A percentile compares a stretch with the other conserved stretches of the same genome.
phyloP scores from a whole-genome alignment of 1,284 basidiomycete genomes.

The Trametes pubescens region DNA sequence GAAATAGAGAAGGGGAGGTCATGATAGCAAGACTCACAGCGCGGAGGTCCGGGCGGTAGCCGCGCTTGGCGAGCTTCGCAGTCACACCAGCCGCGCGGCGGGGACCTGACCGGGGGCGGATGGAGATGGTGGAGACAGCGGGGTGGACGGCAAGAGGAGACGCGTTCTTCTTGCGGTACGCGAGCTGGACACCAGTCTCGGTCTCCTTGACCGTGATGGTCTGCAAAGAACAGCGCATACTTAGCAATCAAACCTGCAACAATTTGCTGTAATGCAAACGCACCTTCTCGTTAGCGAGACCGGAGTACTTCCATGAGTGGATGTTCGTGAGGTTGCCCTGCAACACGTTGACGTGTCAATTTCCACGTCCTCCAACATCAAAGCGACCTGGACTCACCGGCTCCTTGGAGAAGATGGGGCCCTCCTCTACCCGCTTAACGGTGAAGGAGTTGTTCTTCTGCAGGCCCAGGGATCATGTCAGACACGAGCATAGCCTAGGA shows the following conservation, averaged over 20 bases:
- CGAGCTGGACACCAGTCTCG: conserved; percentile 69
- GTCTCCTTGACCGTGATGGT: conserved; percentile 73
- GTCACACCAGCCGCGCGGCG: conserved; percentile 81
- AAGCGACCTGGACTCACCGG: conserved; percentile 61
- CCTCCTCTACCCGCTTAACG: conserved; percentile 77
- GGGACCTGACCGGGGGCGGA: conserved; percentile 77
- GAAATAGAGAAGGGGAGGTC: not conserved
- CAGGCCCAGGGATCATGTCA: conserved; percentile 17
- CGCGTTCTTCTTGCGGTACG: conserved; percentile 74
- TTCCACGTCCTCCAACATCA: not conserved
- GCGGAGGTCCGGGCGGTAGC: conserved; percentile 87
- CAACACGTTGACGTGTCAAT: not conserved
- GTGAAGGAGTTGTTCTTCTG: conserved; percentile 88
- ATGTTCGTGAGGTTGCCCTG: conserved; percentile 88
- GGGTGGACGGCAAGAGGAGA: conserved; percentile 61
- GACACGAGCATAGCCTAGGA: conserved; percentile 6
- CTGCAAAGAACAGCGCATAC: conserved; percentile 45
- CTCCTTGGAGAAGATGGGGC: conserved; percentile 85
- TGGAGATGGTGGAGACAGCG: conserved; percentile 57
- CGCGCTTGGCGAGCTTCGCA: conserved; percentile 71
- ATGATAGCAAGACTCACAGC: conserved; percentile 61
- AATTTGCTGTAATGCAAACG: not conserved
- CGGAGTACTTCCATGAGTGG: conserved; percentile 91
- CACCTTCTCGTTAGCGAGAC: conserved; percentile 86
- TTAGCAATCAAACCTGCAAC: conserved; percentile 4